Base-by-base conservation (phyloP, 495 filamentous ascomycete species). In the Aspergillus avenaceus region DNA sequence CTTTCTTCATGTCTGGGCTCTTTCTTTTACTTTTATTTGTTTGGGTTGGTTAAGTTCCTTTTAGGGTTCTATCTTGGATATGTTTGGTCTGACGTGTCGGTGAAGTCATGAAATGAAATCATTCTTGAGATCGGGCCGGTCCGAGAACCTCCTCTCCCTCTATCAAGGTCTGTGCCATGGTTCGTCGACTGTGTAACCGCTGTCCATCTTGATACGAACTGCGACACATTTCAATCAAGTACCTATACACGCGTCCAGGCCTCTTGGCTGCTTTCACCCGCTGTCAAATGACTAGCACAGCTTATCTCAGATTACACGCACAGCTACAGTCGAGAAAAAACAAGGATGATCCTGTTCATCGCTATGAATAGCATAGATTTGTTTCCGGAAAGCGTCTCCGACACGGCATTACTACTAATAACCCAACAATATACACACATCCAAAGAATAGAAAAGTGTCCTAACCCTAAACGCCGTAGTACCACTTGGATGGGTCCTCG, bases 401-500 rank as follows among this genome's bases (percentile, higher is more conserved):
- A n/a, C n/a, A n/a, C n/a, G n/a, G n/a, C n/a, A n/a, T n/a, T n/a
- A n/a, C n/a, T n/a, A n/a, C n/a, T n/a, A n/a, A n/a, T n/a, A n/a
- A n/a, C n/a, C n/a, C n/a, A n/a, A n/a, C n/a, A n/a, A n/a, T n/a
- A n/a, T n/a, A n/a, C n/a, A n/a, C n/a, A n/a, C n/a, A n/a, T n/a
- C n/a, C n/a, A n/a, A n/a, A n/a, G n/a, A n/a, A n/a, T n/a, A n/a
- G n/a, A n/a, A n/a, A n/a, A n/a, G n/a, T n/a, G n/a, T n/a, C n/a
- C 32, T 34, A 16, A 3, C 3, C 4, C 34, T 38, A 21, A 21
- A 4, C 32, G 4, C 6, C 4, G 6, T 18, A 18, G 19, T 84
- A 92, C 88, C 88, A 92, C 60, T 83, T 81, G 32, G 64, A 76
- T 2, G 55, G 40, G 9, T 83, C 74, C 58, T 91, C 86, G 11